These are phyloP conservation scores for Cruciata laevipes DNA, from an alignment of 257 asterid species.

Conservation along the genomic window DNA sequence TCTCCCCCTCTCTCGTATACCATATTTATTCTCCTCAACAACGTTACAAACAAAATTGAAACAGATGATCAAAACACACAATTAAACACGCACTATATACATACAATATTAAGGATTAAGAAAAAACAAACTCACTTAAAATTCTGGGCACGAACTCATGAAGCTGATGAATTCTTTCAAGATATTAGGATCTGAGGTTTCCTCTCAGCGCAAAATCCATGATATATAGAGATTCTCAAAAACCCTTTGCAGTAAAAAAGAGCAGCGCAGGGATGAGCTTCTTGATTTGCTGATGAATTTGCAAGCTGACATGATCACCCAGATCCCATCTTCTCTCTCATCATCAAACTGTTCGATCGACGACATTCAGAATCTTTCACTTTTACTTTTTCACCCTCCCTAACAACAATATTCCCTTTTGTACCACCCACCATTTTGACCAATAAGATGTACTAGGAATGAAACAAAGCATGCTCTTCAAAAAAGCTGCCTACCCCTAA, in stretches of 20 bases:
- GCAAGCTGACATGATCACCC: conserved; percentile 73
- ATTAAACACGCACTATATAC: neutral
- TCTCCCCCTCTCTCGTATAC: conserved; percentile 48
- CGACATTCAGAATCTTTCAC: conserved; percentile 8
- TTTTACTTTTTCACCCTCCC: neutral
- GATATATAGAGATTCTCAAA: conserved; percentile 16
- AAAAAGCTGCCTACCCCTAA: conserved; percentile 8
- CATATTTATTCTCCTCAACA: conserved; percentile 24
- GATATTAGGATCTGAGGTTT: conserved; percentile 68
- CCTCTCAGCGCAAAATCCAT: conserved; percentile 61
- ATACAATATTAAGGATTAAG: neutral
- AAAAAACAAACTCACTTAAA: conserved; percentile 15
- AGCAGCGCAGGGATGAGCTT: conserved; percentile 30
- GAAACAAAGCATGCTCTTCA: conserved; percentile 9
- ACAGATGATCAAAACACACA: neutral
- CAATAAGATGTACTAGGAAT: conserved; percentile 17
- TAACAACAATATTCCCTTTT: conserved; percentile 6
- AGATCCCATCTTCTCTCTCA: conserved; percentile 46
- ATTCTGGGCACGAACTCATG: conserved; percentile 8
- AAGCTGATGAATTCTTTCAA: neutral
- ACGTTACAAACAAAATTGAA: conserved; percentile 11
- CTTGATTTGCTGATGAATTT: conserved; percentile 13
- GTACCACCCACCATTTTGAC: conserved; percentile 5
- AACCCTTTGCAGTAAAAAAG: conserved; percentile 30
- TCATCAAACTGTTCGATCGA: conserved; percentile 15